Evolutionary conservation across 2,329 filamentous ascomycete species (phyloP).

Genomic region (Xylariaceae sp.): DNA sequence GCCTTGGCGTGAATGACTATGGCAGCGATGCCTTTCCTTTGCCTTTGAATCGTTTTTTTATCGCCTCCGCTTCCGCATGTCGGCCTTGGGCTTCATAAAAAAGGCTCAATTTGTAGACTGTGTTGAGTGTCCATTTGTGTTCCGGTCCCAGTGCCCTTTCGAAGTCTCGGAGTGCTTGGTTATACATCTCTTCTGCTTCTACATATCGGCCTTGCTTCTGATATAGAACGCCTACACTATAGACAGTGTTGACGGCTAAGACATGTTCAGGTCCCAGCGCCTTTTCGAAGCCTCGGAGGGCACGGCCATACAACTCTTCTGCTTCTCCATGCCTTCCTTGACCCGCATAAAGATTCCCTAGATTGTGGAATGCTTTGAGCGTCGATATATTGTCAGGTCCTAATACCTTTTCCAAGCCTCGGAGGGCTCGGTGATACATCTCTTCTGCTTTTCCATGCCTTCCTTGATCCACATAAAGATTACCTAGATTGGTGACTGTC

Average conservation of each 20-base stretch:
- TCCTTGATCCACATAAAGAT: conserved; percentile 6
- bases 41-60: no score
- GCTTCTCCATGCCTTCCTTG: conserved; percentile 25
- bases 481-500: neutral
- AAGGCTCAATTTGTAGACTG: neutral
- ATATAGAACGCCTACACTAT: conserved; percentile 3
- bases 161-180: conserved; percentile 29
- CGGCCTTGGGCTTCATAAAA: neutral
- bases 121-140: neutral
- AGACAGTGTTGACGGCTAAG: neutral
- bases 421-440: conserved; percentile 31
- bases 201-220: conserved; percentile 21
- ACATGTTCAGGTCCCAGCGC: neutral
- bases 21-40: no score
- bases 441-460: conserved; percentile 26
- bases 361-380: neutral
- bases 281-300: conserved; percentile 25
- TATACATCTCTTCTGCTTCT: conserved; percentile 31
- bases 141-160: neutral
- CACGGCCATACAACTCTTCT: conserved; percentile 31
- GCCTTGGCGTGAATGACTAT: no score
- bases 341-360: neutral
- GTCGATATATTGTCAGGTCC: neutral
- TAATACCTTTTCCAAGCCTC: neutral
- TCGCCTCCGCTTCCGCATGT: no score